Evolutionary conservation across 352 stramenopile species (phyloP).

Genomic region (Pseudoperonospora humuli): DNA sequence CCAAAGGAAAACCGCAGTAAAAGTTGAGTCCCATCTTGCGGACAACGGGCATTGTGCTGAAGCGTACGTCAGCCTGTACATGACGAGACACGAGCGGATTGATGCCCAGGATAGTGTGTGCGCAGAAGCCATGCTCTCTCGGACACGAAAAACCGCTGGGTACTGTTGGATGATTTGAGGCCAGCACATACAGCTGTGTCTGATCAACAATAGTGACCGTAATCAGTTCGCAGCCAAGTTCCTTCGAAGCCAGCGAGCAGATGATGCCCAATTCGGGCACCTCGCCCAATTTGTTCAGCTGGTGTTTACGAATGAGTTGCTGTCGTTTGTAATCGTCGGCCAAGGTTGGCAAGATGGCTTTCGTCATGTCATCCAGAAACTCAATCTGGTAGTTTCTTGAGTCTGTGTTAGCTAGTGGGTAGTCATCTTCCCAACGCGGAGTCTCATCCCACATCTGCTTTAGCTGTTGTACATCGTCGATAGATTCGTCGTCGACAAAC

Average conservation of each 20-base stretch:
- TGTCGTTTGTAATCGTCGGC: constrained; percentile 43
- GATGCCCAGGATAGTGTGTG: constrained; percentile 48
- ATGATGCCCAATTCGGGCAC: constrained; percentile 64
- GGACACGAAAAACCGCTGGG: constrained; percentile 27
- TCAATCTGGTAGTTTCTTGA: constrained; percentile 38
- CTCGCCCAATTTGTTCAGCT: constrained; percentile 40
- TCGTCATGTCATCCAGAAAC: constrained; percentile 23
- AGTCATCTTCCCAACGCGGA: constrained; percentile 23
- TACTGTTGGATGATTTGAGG: constrained; percentile 25
- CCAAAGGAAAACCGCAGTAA: constrained; percentile 69
- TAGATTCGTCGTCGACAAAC: constrained; percentile 1
- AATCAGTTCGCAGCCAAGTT: constrained; percentile 46
- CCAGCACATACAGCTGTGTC: constrained; percentile 40
- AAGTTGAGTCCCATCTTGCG: constrained; percentile 42
- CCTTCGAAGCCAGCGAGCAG: constrained; percentile 44
- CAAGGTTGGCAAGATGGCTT: constrained; percentile 21
- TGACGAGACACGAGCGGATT: constrained; percentile 58
- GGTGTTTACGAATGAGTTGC: constrained; percentile 33
- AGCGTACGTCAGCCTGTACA: constrained; percentile 58
- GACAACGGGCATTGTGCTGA: constrained; percentile 40
- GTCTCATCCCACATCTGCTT: constrained; percentile 14
- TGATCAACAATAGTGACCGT: constrained; percentile 57
- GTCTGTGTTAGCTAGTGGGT: constrained; percentile 39
- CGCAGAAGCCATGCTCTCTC: constrained; percentile 54
- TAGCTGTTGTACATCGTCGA: constrained; percentile 9